Evolutionary conservation across 1,284 basidiomycete species (phyloP).

Genomic region (Fistulina hepatica): DNA sequence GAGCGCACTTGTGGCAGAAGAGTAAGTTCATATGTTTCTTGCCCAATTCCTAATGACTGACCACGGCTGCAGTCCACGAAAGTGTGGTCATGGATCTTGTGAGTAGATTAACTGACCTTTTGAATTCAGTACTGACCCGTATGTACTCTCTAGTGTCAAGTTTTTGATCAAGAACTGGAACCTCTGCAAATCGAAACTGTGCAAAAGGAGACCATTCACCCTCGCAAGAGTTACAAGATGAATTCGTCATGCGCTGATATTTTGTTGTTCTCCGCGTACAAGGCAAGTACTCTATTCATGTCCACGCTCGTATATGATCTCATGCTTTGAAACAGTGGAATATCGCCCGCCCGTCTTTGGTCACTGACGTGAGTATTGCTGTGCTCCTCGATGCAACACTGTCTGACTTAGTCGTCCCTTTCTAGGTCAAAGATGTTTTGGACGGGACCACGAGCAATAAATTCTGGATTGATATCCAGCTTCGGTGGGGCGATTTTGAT

Average conservation of each 20-base stretch:
- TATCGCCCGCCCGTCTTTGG: constrained; percentile 90
- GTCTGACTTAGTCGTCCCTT: constrained; percentile 5
- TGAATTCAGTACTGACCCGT: constrained; percentile 3
- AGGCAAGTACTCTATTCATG: no score
- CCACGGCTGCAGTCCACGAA: constrained; percentile 50
- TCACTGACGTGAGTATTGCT: constrained; percentile 67
- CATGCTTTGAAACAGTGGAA: constrained; percentile 96
- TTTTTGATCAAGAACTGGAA: constrained; percentile 98
- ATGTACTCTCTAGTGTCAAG: constrained; percentile 78
- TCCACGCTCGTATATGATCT: constrained; percentile 4
- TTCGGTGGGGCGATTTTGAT: constrained; percentile 99
- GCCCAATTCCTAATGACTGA: constrained; percentile 1
- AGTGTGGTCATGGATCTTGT: constrained; percentile 95
- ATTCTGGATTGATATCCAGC: constrained; percentile 98
- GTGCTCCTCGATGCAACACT: not conserved
- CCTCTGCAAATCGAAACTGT: constrained; percentile 98
- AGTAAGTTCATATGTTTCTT: constrained; percentile 37
- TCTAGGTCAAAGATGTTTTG: constrained; percentile 82
- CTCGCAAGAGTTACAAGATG: constrained; percentile 99
- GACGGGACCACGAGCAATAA: constrained; percentile 98
- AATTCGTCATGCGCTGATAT: constrained; percentile 97
- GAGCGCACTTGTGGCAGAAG: constrained; percentile 99
- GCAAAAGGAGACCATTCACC: constrained; percentile 98
- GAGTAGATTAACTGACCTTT: constrained; percentile 22
- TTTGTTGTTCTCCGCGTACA: constrained; percentile 92